Evolutionary conservation across 345 rosid genomes (phyloP).

Genomic region (Linum trigynum): DNA sequence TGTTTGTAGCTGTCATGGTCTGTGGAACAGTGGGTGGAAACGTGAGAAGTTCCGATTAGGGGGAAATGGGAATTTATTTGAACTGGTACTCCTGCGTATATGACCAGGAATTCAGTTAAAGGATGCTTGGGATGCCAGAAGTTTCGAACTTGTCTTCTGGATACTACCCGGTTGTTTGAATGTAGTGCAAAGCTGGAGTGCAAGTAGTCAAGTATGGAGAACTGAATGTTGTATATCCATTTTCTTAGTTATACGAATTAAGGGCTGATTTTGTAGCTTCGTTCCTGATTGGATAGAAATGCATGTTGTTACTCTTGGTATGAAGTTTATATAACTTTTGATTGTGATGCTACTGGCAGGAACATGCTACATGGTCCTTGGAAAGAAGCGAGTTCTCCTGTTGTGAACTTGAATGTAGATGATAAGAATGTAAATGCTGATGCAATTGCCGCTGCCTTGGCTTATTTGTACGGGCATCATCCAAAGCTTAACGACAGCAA

Average conservation of each 20-base stretch:
- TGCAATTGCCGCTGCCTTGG: conserved; percentile 74
- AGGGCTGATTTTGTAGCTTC: background rate
- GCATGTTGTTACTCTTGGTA: background rate
- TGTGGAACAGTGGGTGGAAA: too few relatives aligned
- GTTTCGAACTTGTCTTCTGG: too few relatives aligned
- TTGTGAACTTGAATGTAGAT: conserved; percentile 65
- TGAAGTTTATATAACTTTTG: background rate
- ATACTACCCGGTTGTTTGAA: too few relatives aligned
- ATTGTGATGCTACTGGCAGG: conserved; percentile 27
- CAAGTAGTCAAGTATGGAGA: background rate
- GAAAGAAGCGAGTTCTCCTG: conserved; percentile 85
- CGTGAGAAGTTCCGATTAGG: too few relatives aligned
- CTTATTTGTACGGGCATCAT: conserved; percentile 77
- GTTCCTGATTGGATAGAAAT: background rate
- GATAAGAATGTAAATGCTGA: conserved; percentile 86
- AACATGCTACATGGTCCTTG: conserved; percentile 94
- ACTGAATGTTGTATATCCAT: too few relatives aligned
- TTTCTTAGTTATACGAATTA: too few relatives aligned
- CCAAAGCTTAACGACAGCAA: conserved; percentile 81
- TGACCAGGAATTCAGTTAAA: background rate
- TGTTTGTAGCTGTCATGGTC: too few relatives aligned
- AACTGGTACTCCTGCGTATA: background rate
- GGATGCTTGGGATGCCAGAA: background rate
- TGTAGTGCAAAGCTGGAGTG: background rate
- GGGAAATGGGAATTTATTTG: background rate